These are phyloP conservation scores for Aspergillus affinis DNA, from an alignment of 495 filamentous ascomycete genomes.

Conservation along the genomic window DNA sequence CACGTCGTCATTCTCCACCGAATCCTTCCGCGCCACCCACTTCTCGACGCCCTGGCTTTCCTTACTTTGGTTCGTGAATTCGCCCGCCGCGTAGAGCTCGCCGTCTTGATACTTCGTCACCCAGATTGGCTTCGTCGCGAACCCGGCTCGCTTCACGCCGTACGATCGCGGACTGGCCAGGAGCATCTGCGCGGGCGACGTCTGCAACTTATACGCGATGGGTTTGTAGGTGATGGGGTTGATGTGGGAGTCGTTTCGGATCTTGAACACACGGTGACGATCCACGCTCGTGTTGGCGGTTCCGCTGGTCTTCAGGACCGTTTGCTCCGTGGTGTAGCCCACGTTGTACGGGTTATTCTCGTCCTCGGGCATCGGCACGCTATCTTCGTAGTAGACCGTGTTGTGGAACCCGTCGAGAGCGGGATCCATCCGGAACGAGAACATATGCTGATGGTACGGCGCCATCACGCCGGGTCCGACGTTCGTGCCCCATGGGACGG, in stretches of 20 bases:
- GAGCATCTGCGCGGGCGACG: conserved; percentile 74
- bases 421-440: conserved; percentile 86
- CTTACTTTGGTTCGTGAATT: conserved; percentile 84
- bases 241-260: conserved; percentile 66
- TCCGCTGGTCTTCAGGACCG: conserved; percentile 58
- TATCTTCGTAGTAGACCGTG: conserved; percentile 69
- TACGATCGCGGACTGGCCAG: conserved; percentile 69
- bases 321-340: conserved; percentile 68
- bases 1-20: conserved; percentile 49
- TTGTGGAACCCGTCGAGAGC: conserved; percentile 73
- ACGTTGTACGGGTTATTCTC: conserved; percentile 70
- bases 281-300: conserved; percentile 62
- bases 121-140: conserved; percentile 80
- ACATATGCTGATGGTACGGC: conserved; percentile 83
- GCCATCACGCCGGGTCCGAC: conserved; percentile 83
- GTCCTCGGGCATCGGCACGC: conserved; percentile 70
- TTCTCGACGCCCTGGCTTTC: conserved; percentile 49
- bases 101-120: conserved; percentile 75
- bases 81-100: conserved; percentile 79
- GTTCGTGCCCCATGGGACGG: conserved; percentile 74
- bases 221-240: conserved; percentile 76
- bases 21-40: conserved; percentile 45
- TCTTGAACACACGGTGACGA: conserved; percentile 75
- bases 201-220: conserved; percentile 76
- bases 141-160: conserved; percentile 74